Evolutionary conservation across 2,329 filamentous ascomycete species (phyloP), one percentile per base, ranked within the genome.

Genomic region (Fusarium haematococcum): DNA sequence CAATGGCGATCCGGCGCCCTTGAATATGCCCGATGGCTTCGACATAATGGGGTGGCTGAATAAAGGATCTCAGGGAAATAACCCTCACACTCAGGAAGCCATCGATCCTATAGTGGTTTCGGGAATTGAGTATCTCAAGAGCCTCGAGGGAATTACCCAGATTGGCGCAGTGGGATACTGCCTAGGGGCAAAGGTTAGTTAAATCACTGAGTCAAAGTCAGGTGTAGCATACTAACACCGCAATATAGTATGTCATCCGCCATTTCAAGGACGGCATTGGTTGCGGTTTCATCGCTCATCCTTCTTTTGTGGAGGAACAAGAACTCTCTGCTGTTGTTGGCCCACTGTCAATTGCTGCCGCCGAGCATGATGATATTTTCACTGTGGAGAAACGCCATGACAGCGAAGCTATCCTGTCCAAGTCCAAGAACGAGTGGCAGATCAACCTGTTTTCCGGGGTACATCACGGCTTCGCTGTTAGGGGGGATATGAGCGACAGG

Each of bases 131-230:
- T 85, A 88, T 67, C 80, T 94, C 52, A 86, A 88, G 69, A 85
- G 90, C 61, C 84, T 86, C 64, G 88, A 88, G 54, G 45, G 25
- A 5, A 50, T 45, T 25, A 90, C 88, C 80, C 89, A 88, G 73
- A 83, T 95, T 39, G 93, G 89, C 2, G 88, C 86, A 16, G 89
- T 91, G 1, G 93, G 93, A 0, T 95, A 95, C 83, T 95, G 93
- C 83, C 94, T 95, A 75, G 93, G 93, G 41, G 93, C 88, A 65
- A 94, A 93, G 86, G 89, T 90, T 20, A 9, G 52, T 62, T 45
- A 7, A 9, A 25, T 16, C 41, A 14, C 6, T 8, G 13, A 13
- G 20, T 16, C 7, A 25, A 25, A 13, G 41, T 16, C 8, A 6
- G 16, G 13, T 23, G 13, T 16, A 9, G 41, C 23, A 2, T 13